Conservation (phyloP, 495 filamentous ascomycete genomes). For the Penicillium mononematosum region DNA sequence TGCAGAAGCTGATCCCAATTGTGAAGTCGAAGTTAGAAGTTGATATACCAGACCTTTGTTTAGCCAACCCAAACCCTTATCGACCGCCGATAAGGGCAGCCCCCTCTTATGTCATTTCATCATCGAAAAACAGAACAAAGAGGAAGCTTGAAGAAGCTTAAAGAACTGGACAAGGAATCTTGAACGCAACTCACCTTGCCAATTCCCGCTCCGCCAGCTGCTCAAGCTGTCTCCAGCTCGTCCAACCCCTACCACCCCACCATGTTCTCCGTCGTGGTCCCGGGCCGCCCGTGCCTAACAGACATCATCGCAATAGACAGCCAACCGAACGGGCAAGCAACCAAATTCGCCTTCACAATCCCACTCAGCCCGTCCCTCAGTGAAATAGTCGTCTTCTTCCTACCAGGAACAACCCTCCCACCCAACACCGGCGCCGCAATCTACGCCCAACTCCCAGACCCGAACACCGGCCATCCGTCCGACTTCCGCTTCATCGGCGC, state of each 20-base stretch:
- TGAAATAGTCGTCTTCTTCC: conserved; percentile 85
- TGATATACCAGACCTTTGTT: neutral
- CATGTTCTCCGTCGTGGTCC: conserved; percentile 60
- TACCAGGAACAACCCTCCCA: conserved; percentile 75
- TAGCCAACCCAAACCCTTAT: conserved; percentile 30
- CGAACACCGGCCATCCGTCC: conserved; percentile 30
- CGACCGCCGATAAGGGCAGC: conserved; percentile 27
- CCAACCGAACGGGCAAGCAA: conserved; percentile 51
- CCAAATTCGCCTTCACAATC: conserved; percentile 67
- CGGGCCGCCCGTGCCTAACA: conserved; percentile 59
- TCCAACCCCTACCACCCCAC: conserved; percentile 5
- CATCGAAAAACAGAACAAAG: conserved; percentile 16
- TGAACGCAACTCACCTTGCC: neutral
- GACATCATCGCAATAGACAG: conserved; percentile 54
- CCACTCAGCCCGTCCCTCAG: conserved; percentile 59
- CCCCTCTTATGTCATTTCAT: conserved; percentile 31
- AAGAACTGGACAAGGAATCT: conserved; percentile 8
- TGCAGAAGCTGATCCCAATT: neutral
- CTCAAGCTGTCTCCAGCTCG: neutral
- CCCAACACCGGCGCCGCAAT: conserved; percentile 79
- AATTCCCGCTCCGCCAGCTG: neutral
- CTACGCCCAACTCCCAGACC: conserved; percentile 69
- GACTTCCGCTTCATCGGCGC: conserved; percentile 83
- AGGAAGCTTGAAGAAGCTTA: conserved; percentile 7
- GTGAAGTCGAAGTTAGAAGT: neutral